These are phyloP conservation scores for Pythium myriotylum DNA, from an alignment of 352 stramenopile species.

Conservation along the genomic window DNA sequence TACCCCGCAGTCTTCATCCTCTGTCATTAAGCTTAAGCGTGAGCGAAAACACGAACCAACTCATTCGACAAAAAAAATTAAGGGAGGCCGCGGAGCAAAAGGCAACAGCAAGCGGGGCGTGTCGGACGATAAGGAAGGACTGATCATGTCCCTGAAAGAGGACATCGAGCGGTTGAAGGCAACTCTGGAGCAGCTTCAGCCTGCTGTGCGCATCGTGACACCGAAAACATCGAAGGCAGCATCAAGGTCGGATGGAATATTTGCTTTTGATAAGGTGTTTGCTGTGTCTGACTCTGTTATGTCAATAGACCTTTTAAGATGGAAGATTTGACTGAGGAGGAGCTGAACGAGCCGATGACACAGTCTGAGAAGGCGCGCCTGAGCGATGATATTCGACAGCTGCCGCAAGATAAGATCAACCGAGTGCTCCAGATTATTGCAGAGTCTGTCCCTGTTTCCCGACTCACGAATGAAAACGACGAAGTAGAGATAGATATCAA, in stretches of 20 bases:
- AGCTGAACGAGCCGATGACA: constrained; percentile 87
- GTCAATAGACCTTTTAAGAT: constrained; percentile 80
- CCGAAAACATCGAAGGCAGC: constrained; percentile 57
- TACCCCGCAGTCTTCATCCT: constrained; percentile 20
- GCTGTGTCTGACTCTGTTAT: not conserved
- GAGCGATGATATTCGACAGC: constrained; percentile 76
- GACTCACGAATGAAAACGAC: constrained; percentile 81
- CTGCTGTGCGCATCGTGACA: constrained; percentile 42
- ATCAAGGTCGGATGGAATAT: constrained; percentile 43
- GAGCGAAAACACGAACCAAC: constrained; percentile 55
- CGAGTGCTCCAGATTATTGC: constrained; percentile 89
- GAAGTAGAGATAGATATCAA: constrained; percentile 92
- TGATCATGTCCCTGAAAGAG: constrained; percentile 89
- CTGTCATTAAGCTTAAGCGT: constrained; percentile 66
- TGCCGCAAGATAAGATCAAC: constrained; percentile 89
- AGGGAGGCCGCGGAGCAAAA: constrained; percentile 75
- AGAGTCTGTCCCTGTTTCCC: constrained; percentile 83
- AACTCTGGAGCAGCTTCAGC: constrained; percentile 82
- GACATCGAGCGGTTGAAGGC: constrained; percentile 88
- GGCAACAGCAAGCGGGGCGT: constrained; percentile 68
- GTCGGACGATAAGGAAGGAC: constrained; percentile 58
- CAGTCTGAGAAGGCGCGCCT: constrained; percentile 82
- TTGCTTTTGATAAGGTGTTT: not conserved
- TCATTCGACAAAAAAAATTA: constrained; percentile 72
- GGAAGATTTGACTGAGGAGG: constrained; percentile 88